A percentile compares a stretch with the other conserved stretches of the same genome.
Evolutionary conservation across 75 land plant genomes (phyloP).

Genomic region (Pinus taeda): DNA sequence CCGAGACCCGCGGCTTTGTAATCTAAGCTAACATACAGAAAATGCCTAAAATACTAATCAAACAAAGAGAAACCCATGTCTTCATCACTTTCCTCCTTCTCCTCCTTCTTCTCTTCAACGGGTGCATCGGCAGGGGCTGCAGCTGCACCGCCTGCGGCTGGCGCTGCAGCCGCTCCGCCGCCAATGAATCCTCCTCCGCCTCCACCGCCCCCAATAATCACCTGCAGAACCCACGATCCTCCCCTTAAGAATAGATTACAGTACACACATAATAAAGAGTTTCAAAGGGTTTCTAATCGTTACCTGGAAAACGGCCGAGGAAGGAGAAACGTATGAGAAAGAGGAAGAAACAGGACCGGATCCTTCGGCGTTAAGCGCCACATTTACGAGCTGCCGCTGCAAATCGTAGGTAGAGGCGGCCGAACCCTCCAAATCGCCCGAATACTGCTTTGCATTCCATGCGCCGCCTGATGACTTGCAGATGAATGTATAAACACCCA

Average conservation of each 20-base stretch:
- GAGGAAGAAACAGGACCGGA: slow-evolving; percentile 66
- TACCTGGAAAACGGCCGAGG: slow-evolving; percentile 82
- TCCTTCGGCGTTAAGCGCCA: slow-evolving; percentile 51
- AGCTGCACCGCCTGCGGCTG: slow-evolving; percentile 23
- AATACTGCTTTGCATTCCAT: slow-evolving; percentile 75
- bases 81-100: slow-evolving; percentile 59
- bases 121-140: slow-evolving; percentile 45
- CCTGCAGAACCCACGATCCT: slow-evolving; percentile 30
- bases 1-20: no score
- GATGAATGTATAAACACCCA: slow-evolving; percentile 11
- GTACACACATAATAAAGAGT: not conserved
- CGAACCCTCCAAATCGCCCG: slow-evolving; percentile 68
- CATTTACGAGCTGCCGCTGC: slow-evolving; percentile 51
- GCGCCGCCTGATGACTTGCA: slow-evolving; percentile 26
- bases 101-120: slow-evolving; percentile 53
- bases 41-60: slow-evolving; percentile 35
- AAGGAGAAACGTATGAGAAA: slow-evolving; percentile 66
- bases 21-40: no score
- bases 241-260: not conserved
- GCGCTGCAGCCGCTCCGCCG: slow-evolving; percentile 32
- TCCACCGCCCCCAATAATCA: slow-evolving; percentile 63
- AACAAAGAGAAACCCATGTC: slow-evolving; percentile 85
- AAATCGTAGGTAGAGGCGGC: slow-evolving; percentile 54
- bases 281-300: not conserved
- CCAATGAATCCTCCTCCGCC: slow-evolving; percentile 26